These are phyloP conservation scores for Paramecium caudatum DNA, from an alignment of 73 alveolate species.

Conservation along the genomic window DNA sequence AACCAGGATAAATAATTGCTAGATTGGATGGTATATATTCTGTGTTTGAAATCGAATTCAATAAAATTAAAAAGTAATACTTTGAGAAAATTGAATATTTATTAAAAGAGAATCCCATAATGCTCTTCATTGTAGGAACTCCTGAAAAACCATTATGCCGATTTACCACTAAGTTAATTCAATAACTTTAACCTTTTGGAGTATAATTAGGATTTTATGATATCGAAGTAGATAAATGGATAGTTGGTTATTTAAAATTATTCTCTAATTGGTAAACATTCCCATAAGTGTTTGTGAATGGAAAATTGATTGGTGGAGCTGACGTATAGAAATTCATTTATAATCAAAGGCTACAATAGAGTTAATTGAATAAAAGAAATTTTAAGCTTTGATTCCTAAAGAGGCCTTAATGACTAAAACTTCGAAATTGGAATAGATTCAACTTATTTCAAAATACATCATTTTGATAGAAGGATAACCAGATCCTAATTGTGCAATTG, in stretches of 20 bases:
- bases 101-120: constrained; percentile 58
- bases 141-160: constrained; percentile 74
- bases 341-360: constrained; percentile 6
- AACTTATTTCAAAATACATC: not conserved
- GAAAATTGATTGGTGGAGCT: constrained; percentile 91
- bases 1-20: not conserved
- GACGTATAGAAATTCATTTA: constrained; percentile 78
- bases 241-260: constrained; percentile 63
- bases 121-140: constrained; percentile 73
- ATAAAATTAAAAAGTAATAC: not conserved
- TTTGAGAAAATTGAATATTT: constrained; percentile 49
- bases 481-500: constrained; percentile 1
- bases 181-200: constrained; percentile 28
- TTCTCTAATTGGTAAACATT: constrained; percentile 93
- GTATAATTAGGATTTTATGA: constrained; percentile 63
- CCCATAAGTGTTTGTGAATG: constrained; percentile 88
- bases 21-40: not conserved
- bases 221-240: constrained; percentile 64
- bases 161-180: constrained; percentile 60
- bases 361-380: constrained; percentile 26
- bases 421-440: not conserved
- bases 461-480: constrained; percentile 41
- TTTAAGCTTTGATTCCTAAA: constrained; percentile 10
- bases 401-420: constrained; percentile 1
- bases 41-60: not conserved